Conservation (phyloP, 176 grass and related monocot species). For the Phoenix roebelenii region DNA sequence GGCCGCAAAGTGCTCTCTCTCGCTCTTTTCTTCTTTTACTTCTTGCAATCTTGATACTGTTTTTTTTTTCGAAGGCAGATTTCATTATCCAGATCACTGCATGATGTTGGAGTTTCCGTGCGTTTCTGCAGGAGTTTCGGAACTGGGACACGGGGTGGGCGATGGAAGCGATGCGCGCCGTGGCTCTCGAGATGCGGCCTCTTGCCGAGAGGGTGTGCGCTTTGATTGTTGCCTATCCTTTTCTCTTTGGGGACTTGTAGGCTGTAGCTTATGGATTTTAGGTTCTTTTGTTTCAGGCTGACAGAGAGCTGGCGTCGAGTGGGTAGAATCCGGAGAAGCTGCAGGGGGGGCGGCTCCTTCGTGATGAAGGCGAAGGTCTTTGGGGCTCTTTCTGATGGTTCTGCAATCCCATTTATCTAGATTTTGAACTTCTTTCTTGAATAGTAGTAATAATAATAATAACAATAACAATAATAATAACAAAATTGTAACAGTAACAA, state of each 20-base stretch:
- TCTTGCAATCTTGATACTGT: neutral
- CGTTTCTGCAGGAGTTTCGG: constrained; percentile 89
- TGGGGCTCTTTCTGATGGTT: constrained; percentile 44
- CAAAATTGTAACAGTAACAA: no score
- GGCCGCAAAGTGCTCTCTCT: constrained; percentile 40
- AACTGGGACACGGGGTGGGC: constrained; percentile 92
- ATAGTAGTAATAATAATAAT: no score
- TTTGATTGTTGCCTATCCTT: no score
- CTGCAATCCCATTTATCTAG: constrained; percentile 2
- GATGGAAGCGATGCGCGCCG: constrained; percentile 63
- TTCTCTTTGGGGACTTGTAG: no score
- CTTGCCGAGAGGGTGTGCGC: constrained; percentile 68
- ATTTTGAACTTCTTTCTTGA: neutral
- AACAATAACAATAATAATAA: no score
- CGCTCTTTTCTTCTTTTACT: neutral
- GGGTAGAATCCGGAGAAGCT: constrained; percentile 91
- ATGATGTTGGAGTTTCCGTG: constrained; percentile 36
- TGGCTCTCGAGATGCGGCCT: constrained; percentile 79
- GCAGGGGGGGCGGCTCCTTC: constrained; percentile 67
- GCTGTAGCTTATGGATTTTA: constrained; percentile 18
- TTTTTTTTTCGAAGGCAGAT: no score
- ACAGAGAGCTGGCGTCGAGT: constrained; percentile 57
- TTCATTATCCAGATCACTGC: neutral
- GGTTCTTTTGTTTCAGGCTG: constrained; percentile 47
- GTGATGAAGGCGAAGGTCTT: constrained; percentile 97